A percentile compares a stretch with the other conserved stretches of the same genome.
phyloP scores from a whole-genome alignment of 805 yeast species.

The Kodamaea neixiangensis region DNA sequence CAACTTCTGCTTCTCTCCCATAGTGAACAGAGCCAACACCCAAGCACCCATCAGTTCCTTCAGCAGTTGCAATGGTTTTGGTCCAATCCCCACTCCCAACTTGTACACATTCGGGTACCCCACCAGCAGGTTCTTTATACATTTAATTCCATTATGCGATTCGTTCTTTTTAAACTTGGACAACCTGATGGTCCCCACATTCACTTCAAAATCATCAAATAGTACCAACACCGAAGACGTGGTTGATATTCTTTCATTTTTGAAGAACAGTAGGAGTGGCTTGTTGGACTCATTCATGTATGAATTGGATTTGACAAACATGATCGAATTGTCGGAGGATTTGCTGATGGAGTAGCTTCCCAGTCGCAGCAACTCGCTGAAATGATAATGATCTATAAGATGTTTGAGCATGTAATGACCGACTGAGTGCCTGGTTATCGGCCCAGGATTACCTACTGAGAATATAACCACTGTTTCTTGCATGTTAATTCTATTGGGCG shows the following conservation, averaged over 20 bases:
- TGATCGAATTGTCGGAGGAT: constrained; percentile 20
- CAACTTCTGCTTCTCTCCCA: constrained; percentile 23
- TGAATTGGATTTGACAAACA: constrained; percentile 36
- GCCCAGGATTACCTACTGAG: constrained; percentile 45
- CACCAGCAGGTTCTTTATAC: constrained; percentile 18
- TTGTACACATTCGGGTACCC: constrained; percentile 21
- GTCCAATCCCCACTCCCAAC: constrained; percentile 43
- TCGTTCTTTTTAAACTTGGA: constrained; percentile 35
- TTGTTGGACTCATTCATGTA: constrained; percentile 44
- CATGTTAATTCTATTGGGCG: too few species aligned
- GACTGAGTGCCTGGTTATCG: constrained; percentile 39
- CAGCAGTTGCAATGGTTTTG: constrained; percentile 39
- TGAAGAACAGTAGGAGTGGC: constrained; percentile 28
- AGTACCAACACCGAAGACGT: constrained; percentile 23
- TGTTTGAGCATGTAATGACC: constrained; percentile 38
- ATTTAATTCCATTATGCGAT: constrained; percentile 42
- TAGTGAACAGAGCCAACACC: constrained; percentile 40
- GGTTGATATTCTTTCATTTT: constrained; percentile 18
- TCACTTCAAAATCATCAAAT: constrained; percentile 41
- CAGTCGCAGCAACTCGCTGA: constrained; percentile 30
- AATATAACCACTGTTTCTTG: constrained; percentile 21
- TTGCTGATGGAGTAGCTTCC: constrained; percentile 30
- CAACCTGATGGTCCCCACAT: constrained; percentile 32
- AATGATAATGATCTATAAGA: constrained; percentile 26
- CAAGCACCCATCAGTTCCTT: constrained; percentile 39